These are phyloP conservation scores for Hericium erinaceus DNA, from an alignment of 768 basidiomycete species.

Conservation along the genomic window DNA sequence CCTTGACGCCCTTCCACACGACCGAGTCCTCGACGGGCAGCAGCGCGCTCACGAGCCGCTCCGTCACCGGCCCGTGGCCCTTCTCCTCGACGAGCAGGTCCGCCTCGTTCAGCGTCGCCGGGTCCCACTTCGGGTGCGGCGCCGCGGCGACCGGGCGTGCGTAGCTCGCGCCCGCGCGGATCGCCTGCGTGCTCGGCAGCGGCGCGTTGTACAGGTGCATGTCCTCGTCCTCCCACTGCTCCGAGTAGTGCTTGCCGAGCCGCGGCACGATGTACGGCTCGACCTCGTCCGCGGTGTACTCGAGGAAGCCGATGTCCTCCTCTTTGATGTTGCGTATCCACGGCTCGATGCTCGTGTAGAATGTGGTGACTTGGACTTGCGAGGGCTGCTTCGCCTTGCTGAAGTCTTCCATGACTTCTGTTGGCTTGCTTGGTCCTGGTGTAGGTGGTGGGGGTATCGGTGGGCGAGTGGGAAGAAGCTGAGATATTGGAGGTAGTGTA, in stretches of 20 bases:
- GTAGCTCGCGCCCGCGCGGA: slow-evolving; percentile 25
- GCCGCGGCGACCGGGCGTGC: slow-evolving; percentile 29
- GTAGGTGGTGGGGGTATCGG: slow-evolving; percentile 52
- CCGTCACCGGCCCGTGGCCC: slow-evolving; percentile 83
- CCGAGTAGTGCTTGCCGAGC: slow-evolving; percentile 80
- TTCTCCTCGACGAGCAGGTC: slow-evolving; percentile 65
- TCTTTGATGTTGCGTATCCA: slow-evolving; percentile 86
- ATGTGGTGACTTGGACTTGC: slow-evolving; percentile 65
- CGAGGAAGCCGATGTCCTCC: slow-evolving; percentile 92
- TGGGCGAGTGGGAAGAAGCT: slow-evolving; percentile 53
- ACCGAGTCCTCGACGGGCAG: slow-evolving; percentile 55
- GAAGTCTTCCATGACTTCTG: slow-evolving; percentile 83
- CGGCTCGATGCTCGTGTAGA: slow-evolving; percentile 83
- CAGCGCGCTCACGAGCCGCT: slow-evolving; percentile 69
- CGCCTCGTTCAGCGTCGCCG: slow-evolving; percentile 66
- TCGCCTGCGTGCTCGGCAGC: slow-evolving; percentile 31
- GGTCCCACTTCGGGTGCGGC: slow-evolving; percentile 71
- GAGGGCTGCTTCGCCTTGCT: slow-evolving; percentile 71
- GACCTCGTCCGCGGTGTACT: slow-evolving; percentile 83
- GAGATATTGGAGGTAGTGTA: slow-evolving; percentile 36
- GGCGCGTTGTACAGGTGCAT: slow-evolving; percentile 36
- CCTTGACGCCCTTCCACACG: slow-evolving; percentile 71
- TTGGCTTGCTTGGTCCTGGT: slow-evolving; percentile 78
- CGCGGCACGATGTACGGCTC: slow-evolving; percentile 83
- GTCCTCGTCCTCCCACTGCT: slow-evolving; percentile 93